A percentile compares a stretch with the other conserved stretches of the same genome.
These are phyloP conservation scores for Microcos paniculata DNA, from an alignment of 345 rosid species.

Conservation along the genomic window DNA sequence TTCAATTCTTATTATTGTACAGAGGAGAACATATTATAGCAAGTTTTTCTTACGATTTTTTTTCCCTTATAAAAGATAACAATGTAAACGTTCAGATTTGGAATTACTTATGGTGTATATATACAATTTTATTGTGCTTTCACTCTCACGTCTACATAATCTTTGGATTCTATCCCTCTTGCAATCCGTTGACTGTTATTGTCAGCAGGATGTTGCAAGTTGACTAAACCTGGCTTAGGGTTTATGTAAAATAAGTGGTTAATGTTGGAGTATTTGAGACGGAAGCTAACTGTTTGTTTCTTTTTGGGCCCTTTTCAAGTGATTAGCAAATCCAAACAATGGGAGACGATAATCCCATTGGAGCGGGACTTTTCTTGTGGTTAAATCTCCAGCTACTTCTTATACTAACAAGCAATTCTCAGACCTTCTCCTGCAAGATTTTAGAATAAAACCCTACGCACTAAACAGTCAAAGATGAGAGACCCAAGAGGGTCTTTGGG, in stretches of 20 bases:
- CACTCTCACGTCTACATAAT: neutral
- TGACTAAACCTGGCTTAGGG: neutral
- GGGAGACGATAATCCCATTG: too few relatives aligned
- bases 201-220: neutral
- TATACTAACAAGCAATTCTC: too few relatives aligned
- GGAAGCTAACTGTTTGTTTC: neutral
- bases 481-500: constrained; percentile 55
- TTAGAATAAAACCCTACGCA: constrained; percentile 3
- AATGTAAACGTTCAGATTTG: constrained; percentile 2
- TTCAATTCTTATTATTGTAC: constrained; percentile 8
- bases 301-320: too few relatives aligned
- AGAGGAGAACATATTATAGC: constrained; percentile 5
- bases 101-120: neutral
- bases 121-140: neutral
- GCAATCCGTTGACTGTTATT: neutral
- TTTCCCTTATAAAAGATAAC: neutral
- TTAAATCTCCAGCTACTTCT: too few relatives aligned
- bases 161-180: neutral
- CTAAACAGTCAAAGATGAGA: neutral
- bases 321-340: too few relatives aligned
- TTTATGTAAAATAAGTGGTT: neutral
- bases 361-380: too few relatives aligned
- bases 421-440: neutral
- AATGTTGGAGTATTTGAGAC: neutral
- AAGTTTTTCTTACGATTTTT: neutral